Base-by-base conservation (phyloP, 805 yeast species). In the Candida takata region DNA sequence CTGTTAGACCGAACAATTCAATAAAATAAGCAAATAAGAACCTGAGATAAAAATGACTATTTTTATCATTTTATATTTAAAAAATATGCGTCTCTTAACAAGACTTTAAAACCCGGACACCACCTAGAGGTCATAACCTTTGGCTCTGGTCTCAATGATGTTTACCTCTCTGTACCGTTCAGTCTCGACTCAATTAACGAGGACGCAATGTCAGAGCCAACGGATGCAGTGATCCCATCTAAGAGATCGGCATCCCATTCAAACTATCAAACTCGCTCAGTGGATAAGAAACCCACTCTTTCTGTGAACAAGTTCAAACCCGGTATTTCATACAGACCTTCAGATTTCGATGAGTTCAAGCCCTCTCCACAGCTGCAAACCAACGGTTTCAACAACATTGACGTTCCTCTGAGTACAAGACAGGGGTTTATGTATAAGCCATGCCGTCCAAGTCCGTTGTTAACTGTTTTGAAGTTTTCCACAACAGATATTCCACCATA, bases 361-460 rank as follows among this genome's bases (percentile, higher is more conserved):
- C 42, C 47, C 4, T 18, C 26, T 4, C 9, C 27, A 15, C 27
- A 17, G 9, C 9, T 18, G 4, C 24, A 37, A 10, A 9, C 20
- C 1, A 13, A 33, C 4, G 40, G 5, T 69, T 74, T 51, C 45
- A 56, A 61, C 24, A 65, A 70, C 17, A 94, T 84, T n/a, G 96
- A 87, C 37, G 74, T 77, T 34, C 96, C 97, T 0, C 65, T 72
- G 47, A 86, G 86, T 54, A 44, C 51, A 4, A 73, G 76, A 47
- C 61, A 92, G 34, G 90, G 94, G 2, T 90, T 79, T 62, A 77
- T 85, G 42, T 90, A 88, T 56, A 67, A 74, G 31, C 78, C 87
- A 12, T 84, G 95, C 51, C 68, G 79, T 4, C 87, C 94, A 0
- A 77, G 78, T 47, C 79, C 83, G 2, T 47, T 51, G 1, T 70